Percentiles rank a stretch among this genome's conserved stretches.
Evolutionary conservation across 768 basidiomycete species (phyloP).

Genomic region (Podaxis rugospora): DNA sequence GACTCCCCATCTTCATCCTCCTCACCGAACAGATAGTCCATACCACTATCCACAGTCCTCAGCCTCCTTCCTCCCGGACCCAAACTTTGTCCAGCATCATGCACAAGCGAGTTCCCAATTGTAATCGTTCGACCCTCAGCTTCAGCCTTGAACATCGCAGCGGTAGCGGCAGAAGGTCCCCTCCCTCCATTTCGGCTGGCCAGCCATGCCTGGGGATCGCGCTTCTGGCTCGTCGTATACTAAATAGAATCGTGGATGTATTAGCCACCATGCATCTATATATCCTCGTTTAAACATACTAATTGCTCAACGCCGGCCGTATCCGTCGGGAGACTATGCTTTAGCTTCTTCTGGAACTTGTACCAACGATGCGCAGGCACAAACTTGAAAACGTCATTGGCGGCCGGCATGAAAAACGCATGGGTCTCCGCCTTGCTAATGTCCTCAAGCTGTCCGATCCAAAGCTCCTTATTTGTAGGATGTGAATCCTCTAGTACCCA

Average conservation of each 20-base stretch:
- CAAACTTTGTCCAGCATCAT: constrained; percentile 49
- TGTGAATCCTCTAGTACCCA: constrained; percentile 88
- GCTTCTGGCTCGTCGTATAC: constrained; percentile 64
- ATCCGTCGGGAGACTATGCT: constrained; percentile 64
- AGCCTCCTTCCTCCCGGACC: constrained; percentile 67
- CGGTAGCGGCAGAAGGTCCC: constrained; percentile 55
- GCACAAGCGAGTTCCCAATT: constrained; percentile 42
- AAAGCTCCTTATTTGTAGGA: constrained; percentile 56
- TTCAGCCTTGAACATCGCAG: constrained; percentile 68
- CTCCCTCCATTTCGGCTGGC: constrained; percentile 53
- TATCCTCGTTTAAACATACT: constrained; percentile 29
- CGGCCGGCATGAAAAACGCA: constrained; percentile 82
- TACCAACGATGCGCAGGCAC: constrained; percentile 88
- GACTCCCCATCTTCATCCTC: constrained; percentile 51
- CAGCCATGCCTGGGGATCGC: constrained; percentile 72
- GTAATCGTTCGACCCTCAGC: constrained; percentile 40
- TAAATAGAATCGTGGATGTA: constrained; percentile 19
- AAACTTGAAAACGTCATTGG: constrained; percentile 81
- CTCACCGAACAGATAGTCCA: constrained; percentile 58
- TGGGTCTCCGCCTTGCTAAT: constrained; percentile 64
- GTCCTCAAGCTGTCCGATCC: constrained; percentile 83
- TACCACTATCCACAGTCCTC: constrained; percentile 65
- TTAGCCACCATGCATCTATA: constrained; percentile 17
- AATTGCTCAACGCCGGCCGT: constrained; percentile 66
- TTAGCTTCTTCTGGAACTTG: constrained; percentile 85